phyloP scores from a whole-genome alignment of 306 rosid species.

The Luffa acutangula region DNA sequence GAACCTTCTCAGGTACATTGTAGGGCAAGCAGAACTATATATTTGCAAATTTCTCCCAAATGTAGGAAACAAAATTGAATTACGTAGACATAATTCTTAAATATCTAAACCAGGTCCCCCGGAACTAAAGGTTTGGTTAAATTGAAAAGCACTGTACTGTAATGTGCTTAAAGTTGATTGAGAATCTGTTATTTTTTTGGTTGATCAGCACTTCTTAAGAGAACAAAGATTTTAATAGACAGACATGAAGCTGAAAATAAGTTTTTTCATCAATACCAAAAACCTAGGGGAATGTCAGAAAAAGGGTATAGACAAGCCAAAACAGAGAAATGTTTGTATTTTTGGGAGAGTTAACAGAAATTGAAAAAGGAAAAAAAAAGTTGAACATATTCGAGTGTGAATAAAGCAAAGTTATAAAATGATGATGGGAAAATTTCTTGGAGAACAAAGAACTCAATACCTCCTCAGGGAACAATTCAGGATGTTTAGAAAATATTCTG shows the following conservation, averaged over 20 bases:
- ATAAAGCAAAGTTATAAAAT: not conserved
- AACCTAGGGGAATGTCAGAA: not conserved
- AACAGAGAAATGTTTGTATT: not conserved
- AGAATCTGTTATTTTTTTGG: not conserved
- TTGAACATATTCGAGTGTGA: not conserved
- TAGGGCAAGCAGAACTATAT: not conserved
- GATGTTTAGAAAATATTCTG: constrained; percentile 87
- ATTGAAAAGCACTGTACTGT: not conserved
- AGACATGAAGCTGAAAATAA: not conserved
- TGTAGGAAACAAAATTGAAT: not conserved
- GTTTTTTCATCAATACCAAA: not conserved
- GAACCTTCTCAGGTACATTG: not conserved
- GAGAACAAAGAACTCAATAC: constrained; percentile 24
- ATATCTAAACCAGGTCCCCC: not conserved
- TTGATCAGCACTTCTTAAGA: not conserved
- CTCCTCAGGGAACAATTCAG: constrained; percentile 85
- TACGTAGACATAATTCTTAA: not conserved
- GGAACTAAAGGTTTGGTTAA: not conserved
- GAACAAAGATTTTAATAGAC: not conserved
- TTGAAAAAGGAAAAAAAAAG: not conserved
- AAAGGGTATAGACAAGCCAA: not conserved
- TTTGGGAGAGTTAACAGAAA: not conserved
- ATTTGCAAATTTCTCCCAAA: not conserved
- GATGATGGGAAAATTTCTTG: not conserved
- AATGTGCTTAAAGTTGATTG: not conserved